Percentiles rank a stretch among this genome's conserved stretches.
phyloP scores from a whole-genome alignment of 352 stramenopile genomes.

The Pythium brassicae region DNA sequence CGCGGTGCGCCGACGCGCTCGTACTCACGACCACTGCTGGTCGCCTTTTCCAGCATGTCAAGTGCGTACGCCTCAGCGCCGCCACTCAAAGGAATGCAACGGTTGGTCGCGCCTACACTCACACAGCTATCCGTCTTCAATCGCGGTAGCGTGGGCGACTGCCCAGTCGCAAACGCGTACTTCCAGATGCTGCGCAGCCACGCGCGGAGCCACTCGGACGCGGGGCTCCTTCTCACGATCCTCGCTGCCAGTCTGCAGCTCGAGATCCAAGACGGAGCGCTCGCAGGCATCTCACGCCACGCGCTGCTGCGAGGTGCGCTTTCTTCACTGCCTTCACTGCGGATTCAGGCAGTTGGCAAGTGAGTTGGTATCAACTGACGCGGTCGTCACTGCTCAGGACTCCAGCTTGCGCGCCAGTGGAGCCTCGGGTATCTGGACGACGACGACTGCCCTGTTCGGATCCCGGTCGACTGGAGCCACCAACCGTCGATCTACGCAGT shows the following conservation, averaged over 20 bases:
- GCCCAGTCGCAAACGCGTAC: slow-evolving; percentile 49
- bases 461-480: slow-evolving; percentile 45
- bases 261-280: slow-evolving; percentile 30
- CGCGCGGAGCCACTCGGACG: slow-evolving; percentile 33
- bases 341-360: no score
- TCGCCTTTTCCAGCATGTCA: slow-evolving; percentile 31
- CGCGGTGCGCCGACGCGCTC: slow-evolving; percentile 36
- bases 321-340: no score
- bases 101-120: background rate
- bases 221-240: slow-evolving; percentile 36
- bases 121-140: background rate
- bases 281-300: slow-evolving; percentile 22
- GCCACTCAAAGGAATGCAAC: no score
- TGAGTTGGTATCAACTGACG: background rate
- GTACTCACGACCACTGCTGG: slow-evolving; percentile 38
- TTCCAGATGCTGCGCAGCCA: slow-evolving; percentile 56
- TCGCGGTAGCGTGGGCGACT: slow-evolving; percentile 28
- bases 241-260: slow-evolving; percentile 36
- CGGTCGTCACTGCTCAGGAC: slow-evolving; percentile 15
- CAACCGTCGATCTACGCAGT: slow-evolving; percentile 26
- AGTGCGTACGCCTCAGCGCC: slow-evolving; percentile 16
- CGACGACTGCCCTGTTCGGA: slow-evolving; percentile 31
- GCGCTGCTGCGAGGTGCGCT: slow-evolving; percentile 25
- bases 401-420: slow-evolving; percentile 45
- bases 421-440: slow-evolving; percentile 40